Evolutionary conservation across 2,329 filamentous ascomycete genomes (phyloP), one percentile per base, ranked within the genome.

Genomic region (Lecanicillium sp.): DNA sequence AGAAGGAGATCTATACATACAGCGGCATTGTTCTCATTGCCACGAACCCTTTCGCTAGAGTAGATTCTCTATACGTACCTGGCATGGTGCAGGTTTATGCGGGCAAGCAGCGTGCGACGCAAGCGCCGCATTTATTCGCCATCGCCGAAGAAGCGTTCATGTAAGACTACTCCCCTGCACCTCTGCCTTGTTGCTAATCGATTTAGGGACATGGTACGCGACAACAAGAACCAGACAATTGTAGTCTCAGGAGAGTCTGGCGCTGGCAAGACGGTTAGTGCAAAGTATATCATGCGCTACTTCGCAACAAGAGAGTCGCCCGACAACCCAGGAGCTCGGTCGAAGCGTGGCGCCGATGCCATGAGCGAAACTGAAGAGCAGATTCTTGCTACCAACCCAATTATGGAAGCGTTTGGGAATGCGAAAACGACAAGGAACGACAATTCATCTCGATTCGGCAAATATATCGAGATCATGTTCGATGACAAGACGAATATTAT

Each of bases 391-490:
- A 98, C 92, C 39, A 98, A 98, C 61, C 92, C 92, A 29, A 95
- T 98, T 60, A 98, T 98, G 92, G 92, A 98, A 77, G 90, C 92
- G 25, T 98, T 98, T 58, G 92, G 92, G 60, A 98, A 98, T 69
- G 92, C 92, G 39, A 98, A 98, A 69, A 98, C 92, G n/a, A 98
- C 92, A 10, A 78, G 92, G 60, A 98, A 98, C 68, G 92, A 98
- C 67, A 98, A 98, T 67, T 98, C 92, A 32, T 98, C 92, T 30
- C 80, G 92, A 56, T 98, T 98, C 64, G 92, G 92, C 61, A 98
- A 98, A 72, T 98, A 98, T 63, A 97, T 98, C 53, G 92, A 98
- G 68, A 98, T 98, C 59, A 90, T 97, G 87, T 98, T 98, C 62
- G 89, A 97, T 66, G 79, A 87, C 46, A 78, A 83, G 55, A 95